Conservation (phyloP, 345 rosid species). For the Bruguiera sexangula region DNA sequence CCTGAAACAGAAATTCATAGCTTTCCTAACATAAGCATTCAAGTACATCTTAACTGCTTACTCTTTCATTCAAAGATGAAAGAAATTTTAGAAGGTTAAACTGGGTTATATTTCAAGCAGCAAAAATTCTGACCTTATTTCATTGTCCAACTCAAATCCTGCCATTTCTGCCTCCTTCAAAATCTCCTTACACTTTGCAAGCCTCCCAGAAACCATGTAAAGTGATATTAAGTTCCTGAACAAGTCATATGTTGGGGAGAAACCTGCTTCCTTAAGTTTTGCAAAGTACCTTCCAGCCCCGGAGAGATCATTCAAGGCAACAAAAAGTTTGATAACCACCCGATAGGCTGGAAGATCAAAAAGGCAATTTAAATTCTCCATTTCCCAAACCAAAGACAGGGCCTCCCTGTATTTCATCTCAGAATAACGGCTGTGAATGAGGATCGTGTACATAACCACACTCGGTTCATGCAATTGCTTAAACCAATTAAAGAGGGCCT, state of each 20-base stretch:
- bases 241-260: constrained; percentile 71
- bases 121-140: not conserved
- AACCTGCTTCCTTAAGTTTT: constrained; percentile 86
- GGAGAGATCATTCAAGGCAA: constrained; percentile 31
- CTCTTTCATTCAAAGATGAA: no score
- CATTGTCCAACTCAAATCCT: constrained; percentile 53
- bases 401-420: constrained; percentile 70
- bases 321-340: constrained; percentile 61
- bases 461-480: constrained; percentile 50
- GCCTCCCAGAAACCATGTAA: constrained; percentile 53
- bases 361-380: no score
- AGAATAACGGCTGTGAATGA: constrained; percentile 58
- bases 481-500: constrained; percentile 48
- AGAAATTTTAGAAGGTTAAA: no score
- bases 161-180: constrained; percentile 40
- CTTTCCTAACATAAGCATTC: no score
- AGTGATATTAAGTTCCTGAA: constrained; percentile 52
- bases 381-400: constrained; percentile 16
- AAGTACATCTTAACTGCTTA: no score
- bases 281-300: constrained; percentile 76
- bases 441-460: constrained; percentile 60
- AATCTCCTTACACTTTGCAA: constrained; percentile 50
- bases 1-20: no score
- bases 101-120: no score
- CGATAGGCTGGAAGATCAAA: no score